Evolutionary conservation across 768 basidiomycete genomes (phyloP), one percentile per base, ranked within the genome.

Genomic region (Tricholoma furcatifolium): DNA sequence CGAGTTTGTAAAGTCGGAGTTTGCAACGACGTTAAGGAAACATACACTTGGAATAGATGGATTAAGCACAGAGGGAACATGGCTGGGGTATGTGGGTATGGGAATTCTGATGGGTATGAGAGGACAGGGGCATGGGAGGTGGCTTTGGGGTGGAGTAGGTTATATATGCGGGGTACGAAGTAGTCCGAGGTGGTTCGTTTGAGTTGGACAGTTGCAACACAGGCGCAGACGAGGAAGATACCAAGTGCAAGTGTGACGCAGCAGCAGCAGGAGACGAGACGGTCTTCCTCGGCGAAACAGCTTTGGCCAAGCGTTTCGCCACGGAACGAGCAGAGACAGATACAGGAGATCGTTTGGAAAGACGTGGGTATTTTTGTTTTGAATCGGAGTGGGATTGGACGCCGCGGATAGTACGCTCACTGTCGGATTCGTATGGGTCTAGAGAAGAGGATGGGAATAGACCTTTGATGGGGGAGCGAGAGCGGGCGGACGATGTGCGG

Each of bases 401-500:
- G 11, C 50, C 58, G 20, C 47, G 44, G n/a, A 56, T 42, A 6
- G 54, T 56, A 8, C 47, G 50, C 17, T 59, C 58, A 15, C 47
- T 34, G 23, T 59, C 54, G 8, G 58, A 56, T 11, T 59, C 54
- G n/a, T 56, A 55, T 20, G 47, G 36, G 17, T 50, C 49, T 11
- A 41, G 11, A 27, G 27, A 27, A 27, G 27, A 27, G 7, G 27
- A 27, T 4, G 47, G 34, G 44, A 69, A 69, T 12, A 69, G 56
- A 6, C 68, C 68, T 39, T 67, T 68, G 50, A 69, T 55, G 2
- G 68, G 65, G 4, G 68, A 69, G 20, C 67, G 65, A 17, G 64
- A 52, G n/a, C 62, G 63, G 15, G 41, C 49, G 27, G 27, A 27
- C 27, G 27, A 27, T 15, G 65, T 62, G 36, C 65, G 58, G 32